phyloP scores from a whole-genome alignment of 139 green algal genomes.

The Chlorella sp. region DNA sequence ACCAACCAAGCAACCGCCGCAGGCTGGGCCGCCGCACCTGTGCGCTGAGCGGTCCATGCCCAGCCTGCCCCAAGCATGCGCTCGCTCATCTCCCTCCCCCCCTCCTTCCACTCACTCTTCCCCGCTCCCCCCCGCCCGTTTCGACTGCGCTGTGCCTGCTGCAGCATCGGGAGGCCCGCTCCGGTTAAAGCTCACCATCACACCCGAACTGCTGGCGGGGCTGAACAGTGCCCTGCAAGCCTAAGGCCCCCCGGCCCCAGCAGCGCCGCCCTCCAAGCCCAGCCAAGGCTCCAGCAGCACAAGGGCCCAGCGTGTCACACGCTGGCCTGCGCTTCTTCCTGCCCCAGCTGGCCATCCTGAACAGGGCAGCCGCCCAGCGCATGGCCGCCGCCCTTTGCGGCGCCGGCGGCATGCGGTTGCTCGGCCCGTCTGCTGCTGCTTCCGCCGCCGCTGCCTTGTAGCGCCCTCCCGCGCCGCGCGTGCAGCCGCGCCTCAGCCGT shows the following conservation, averaged over 20 bases:
- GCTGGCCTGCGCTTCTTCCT: background rate
- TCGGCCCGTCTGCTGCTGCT: no score
- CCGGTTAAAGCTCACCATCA: constrained; percentile 7
- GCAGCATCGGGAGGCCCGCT: background rate
- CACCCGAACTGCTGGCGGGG: constrained; percentile 4
- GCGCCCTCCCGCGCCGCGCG: no score
- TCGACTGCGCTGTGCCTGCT: background rate
- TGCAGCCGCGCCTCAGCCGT: no score
- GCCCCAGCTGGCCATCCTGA: background rate
- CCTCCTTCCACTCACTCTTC: background rate
- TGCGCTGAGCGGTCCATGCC: background rate
- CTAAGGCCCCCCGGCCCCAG: background rate
- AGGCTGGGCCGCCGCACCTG: background rate
- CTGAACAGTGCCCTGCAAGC: background rate
- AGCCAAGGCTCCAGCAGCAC: no score
- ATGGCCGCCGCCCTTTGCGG: no score
- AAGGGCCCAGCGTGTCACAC: no score
- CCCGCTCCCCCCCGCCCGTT: background rate
- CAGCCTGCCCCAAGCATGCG: background rate
- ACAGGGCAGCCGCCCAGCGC: no score
- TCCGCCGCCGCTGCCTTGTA: no score
- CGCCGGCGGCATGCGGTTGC: no score
- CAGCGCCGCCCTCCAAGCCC: no score
- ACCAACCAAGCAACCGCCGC: no score
- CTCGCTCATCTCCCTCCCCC: no score